phyloP scores from a whole-genome alignment of 78 protist species.

The Fonticula alba region DNA sequence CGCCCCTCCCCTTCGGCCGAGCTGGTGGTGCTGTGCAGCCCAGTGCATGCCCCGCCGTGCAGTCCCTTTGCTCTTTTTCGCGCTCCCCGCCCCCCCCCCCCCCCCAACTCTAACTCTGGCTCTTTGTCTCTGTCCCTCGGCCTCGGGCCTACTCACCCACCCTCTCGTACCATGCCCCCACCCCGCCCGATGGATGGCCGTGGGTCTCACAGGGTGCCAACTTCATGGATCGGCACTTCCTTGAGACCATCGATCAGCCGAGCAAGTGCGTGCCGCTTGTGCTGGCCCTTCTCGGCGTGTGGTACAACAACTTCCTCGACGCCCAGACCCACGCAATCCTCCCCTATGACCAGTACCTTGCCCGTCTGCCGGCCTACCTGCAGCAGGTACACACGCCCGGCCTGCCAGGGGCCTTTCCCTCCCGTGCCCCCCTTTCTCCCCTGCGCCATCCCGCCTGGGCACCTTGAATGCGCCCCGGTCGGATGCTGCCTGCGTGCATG shows the following conservation, averaged over 20 bases:
- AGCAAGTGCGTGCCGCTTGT: slow-evolving; percentile 61
- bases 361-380: slow-evolving; percentile 85
- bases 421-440: background rate
- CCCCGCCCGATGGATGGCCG: too few species aligned
- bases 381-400: slow-evolving; percentile 45
- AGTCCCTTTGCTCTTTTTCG: too few species aligned
- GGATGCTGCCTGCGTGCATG: background rate
- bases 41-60: too few species aligned
- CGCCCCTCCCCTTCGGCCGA: too few species aligned
- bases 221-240: slow-evolving; percentile 85
- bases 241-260: slow-evolving; percentile 20
- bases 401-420: background rate
- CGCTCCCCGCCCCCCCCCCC: too few species aligned
- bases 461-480: background rate
- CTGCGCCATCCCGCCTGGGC: background rate
- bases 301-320: slow-evolving; percentile 83
- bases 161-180: too few species aligned
- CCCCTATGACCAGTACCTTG: slow-evolving; percentile 86
- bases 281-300: slow-evolving; percentile 59
- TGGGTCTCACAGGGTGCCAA: too few species aligned
- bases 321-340: slow-evolving; percentile 69
- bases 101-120: too few species aligned
- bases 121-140: too few species aligned
- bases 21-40: too few species aligned
- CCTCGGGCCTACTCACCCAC: too few species aligned